A percentile compares a stretch with the other conserved stretches of the same genome.
Evolutionary conservation across 2,329 filamentous ascomycete species (phyloP).

Genomic region (Pyrenophora teres): DNA sequence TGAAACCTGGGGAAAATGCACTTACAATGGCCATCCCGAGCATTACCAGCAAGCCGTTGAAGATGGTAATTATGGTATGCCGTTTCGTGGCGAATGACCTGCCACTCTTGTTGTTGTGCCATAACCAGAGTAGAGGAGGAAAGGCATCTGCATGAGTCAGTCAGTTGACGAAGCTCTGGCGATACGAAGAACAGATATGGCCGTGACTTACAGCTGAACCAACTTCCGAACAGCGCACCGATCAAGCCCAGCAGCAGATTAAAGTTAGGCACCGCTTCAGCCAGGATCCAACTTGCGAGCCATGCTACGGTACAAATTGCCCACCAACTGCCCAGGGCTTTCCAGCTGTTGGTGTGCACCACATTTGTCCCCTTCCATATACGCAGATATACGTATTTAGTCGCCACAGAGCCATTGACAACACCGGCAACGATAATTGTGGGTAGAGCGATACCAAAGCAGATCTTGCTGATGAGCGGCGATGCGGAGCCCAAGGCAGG

Average conservation of each 20-base stretch:
- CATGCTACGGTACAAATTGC: conserved; percentile 61
- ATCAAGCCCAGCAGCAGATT: conserved; percentile 69
- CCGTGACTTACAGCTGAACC: conserved; percentile 63
- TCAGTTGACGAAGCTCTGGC: not conserved
- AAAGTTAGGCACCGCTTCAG: conserved; percentile 72
- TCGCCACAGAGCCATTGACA: conserved; percentile 69
- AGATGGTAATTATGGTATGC: conserved; percentile 52
- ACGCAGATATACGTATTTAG: conserved; percentile 69
- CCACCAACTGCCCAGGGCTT: conserved; percentile 58
- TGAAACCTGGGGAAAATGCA: not conserved
- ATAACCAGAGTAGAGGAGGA: conserved; percentile 54
- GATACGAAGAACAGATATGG: not conserved
- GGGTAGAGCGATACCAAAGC: conserved; percentile 70
- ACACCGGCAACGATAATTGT: conserved; percentile 74
- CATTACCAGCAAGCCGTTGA: conserved; percentile 52
- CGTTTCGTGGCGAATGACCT: conserved; percentile 44
- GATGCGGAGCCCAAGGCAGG: conserved; percentile 70
- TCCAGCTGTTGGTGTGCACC: conserved; percentile 29
- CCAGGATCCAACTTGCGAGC: conserved; percentile 68
- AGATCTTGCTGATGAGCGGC: conserved; percentile 62
- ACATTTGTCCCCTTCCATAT: conserved; percentile 63
- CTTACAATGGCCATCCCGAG: conserved; percentile 40
- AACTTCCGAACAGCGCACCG: conserved; percentile 64
- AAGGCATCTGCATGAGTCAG: conserved; percentile 42
- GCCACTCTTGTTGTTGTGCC: conserved; percentile 50